Percentiles rank a stretch among this genome's conserved stretches.
These are phyloP conservation scores for Artemisia tridentata DNA, from an alignment of 129 eudicot species.

Conservation along the genomic window DNA sequence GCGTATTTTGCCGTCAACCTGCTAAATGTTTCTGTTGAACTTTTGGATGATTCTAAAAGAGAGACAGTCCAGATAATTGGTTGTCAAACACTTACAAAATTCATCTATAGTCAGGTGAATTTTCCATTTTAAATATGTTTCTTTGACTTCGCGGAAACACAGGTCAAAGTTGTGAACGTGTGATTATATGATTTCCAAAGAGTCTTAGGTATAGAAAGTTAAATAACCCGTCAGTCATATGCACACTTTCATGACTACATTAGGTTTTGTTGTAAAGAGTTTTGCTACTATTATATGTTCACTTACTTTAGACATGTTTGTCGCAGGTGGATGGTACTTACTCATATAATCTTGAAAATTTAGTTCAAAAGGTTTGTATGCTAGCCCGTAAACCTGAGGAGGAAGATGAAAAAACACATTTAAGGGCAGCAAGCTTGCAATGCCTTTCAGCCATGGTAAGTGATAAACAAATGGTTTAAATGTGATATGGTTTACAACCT, in stretches of 20 bases:
- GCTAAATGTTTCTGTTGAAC: conserved; percentile 69
- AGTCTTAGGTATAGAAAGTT: neutral
- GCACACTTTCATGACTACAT: neutral
- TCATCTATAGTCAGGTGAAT: conserved; percentile 81
- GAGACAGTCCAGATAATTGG: conserved; percentile 68
- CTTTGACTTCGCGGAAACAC: neutral
- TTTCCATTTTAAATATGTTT: neutral
- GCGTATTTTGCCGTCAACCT: conserved; percentile 81
- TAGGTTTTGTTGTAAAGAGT: neutral
- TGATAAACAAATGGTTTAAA: conserved; percentile 3
- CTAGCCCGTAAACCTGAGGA: conserved; percentile 61
- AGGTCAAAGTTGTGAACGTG: neutral
- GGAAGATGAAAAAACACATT: conserved; percentile 50
- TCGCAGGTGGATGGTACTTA: conserved; percentile 83
- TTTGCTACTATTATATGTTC: neutral
- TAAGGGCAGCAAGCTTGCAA: conserved; percentile 89
- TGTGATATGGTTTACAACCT: conserved; percentile 15
- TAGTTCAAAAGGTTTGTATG: conserved; percentile 65
- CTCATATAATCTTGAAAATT: conserved; percentile 64
- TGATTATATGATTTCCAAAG: neutral
- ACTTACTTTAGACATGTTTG: conserved; percentile 23
- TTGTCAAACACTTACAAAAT: conserved; percentile 74
- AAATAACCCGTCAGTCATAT: neutral
- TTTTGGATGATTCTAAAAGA: conserved; percentile 74
- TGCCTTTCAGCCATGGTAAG: conserved; percentile 98